Percentiles rank a stretch among this genome's conserved stretches.
Conservation (phyloP, 2,329 filamentous ascomycete genomes). For the Neonectria hederae region DNA sequence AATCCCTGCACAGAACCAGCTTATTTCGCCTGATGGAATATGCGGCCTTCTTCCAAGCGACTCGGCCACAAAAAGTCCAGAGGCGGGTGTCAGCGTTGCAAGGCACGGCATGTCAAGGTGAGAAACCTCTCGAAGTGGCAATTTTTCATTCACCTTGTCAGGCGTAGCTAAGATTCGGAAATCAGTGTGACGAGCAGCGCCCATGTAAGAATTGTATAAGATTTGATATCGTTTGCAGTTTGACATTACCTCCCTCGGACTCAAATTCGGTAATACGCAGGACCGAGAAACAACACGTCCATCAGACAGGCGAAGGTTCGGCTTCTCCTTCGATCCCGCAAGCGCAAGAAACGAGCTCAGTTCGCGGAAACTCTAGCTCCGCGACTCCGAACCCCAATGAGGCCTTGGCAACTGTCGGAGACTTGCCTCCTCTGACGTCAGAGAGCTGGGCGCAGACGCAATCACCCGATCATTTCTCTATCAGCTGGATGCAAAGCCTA, state of each 20-base stretch:
- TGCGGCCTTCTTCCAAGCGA: constrained; percentile 1
- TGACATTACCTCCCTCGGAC: constrained; percentile 4
- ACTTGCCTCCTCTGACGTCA: not conserved
- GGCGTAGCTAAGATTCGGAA: not conserved
- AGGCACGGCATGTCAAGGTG: constrained; percentile 31
- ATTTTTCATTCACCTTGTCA: not conserved
- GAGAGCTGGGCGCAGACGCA: not conserved
- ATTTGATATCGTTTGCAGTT: constrained; percentile 26
- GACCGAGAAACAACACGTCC: not conserved
- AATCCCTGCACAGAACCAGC: too few species aligned
- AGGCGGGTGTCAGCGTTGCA: constrained; percentile 30
- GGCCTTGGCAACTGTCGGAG: not conserved
- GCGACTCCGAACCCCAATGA: constrained; percentile 1
- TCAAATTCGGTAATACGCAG: not conserved
- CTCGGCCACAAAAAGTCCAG: constrained; percentile 30
- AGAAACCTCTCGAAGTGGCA: not conserved
- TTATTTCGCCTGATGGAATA: not conserved
- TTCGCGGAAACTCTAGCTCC: not conserved
- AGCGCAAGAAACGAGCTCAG: not conserved
- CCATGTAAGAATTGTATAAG: constrained; percentile 29
- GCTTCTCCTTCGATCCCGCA: not conserved
- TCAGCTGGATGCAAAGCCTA: constrained; percentile 29
- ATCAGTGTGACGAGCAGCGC: constrained; percentile 29
- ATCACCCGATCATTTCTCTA: constrained; percentile 1
- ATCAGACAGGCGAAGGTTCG: not conserved